Percentiles rank a stretch among this genome's conserved stretches.
Conservation (phyloP, 192 early-diverging fungal species). For the Coemansia sp. region DNA sequence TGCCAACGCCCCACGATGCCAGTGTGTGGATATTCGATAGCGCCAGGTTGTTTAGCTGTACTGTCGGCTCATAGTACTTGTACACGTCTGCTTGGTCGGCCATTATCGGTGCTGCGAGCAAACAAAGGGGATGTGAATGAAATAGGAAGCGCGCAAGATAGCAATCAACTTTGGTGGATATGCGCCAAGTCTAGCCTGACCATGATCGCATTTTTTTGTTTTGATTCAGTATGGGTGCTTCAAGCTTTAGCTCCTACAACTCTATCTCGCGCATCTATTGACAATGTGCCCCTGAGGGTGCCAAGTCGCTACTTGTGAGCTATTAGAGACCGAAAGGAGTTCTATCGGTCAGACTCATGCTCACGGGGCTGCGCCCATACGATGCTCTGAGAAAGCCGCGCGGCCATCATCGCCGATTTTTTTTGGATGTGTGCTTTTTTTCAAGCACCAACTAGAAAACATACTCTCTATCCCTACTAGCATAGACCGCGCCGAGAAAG, state of each 20-base stretch:
- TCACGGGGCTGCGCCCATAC: not conserved
- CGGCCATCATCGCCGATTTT: not conserved
- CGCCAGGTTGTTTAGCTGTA: constrained; percentile 48
- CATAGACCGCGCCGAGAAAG: not conserved
- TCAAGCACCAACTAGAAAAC: not conserved
- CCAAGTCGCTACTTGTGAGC: not conserved
- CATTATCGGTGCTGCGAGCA: constrained; percentile 11
- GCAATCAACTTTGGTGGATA: not conserved
- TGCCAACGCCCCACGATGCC: constrained; percentile 61
- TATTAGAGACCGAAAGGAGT: not conserved
- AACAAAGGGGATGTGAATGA: not conserved
- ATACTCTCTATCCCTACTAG: too few species aligned
- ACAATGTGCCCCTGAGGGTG: not conserved
- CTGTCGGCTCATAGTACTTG: constrained; percentile 56
- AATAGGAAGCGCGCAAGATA: not conserved
- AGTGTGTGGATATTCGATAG: constrained; percentile 54
- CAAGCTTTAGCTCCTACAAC: not conserved
- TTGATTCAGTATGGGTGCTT: not conserved
- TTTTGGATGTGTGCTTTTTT: not conserved
- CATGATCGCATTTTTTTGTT: not conserved
- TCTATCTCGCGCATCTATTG: too few species aligned
- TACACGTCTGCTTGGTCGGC: constrained; percentile 37
- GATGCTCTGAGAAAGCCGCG: not conserved
- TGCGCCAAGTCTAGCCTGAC: not conserved
- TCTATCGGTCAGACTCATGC: not conserved